Base-by-base conservation (phyloP, 2,329 filamentous ascomycete species). In the Ramularia collo-cygni region DNA sequence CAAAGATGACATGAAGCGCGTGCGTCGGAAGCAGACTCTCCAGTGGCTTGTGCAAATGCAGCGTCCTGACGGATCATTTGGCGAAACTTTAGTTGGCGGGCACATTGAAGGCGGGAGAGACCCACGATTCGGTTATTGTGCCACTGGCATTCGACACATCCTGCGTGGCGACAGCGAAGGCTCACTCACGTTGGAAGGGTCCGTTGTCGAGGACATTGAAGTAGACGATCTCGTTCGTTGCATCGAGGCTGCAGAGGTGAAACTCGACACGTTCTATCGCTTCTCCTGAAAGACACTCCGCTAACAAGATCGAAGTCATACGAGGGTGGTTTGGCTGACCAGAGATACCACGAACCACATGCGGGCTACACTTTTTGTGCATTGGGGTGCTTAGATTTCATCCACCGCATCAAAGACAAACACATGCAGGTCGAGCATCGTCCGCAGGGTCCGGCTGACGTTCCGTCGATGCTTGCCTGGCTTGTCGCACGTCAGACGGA, bases 291-390 rank as follows among this genome's bases (percentile, higher is more conserved):
- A n/a, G 12, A 17, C 13, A 35, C 15, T 15, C 32, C 35, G 24
- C 39, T 43, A 33, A 44, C 14, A 3, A 37, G 75, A 81, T 34
- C 16, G 28, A 40, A 88, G 79, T 81, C 81, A 1, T 93, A 89
- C 57, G 88, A 95, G 52, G 86, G 87, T 4, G 89, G 89, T 4
- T 79, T 94, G 47, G 81, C 81, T 2, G 86, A 93, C 60, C 79
- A 77, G 26, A 79, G 81, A 0, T 79, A 79, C 44, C 81, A 88
- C 44, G 89, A 95, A 65, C 82, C 87, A 24, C 88, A 95, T 57
- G 84, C 86, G 52, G 92, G 92, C 14, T 90, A 94, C 61, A 88
- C 86, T 8, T 95, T 89, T 68, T 95, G 88, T 62, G 88, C 83
- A 6, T 75, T 95, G 38, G 80, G 78, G 8, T 83, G 87, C 4